phyloP scores from a whole-genome alignment of 2,329 filamentous ascomycete genomes.

The Clathrospora elynae region DNA sequence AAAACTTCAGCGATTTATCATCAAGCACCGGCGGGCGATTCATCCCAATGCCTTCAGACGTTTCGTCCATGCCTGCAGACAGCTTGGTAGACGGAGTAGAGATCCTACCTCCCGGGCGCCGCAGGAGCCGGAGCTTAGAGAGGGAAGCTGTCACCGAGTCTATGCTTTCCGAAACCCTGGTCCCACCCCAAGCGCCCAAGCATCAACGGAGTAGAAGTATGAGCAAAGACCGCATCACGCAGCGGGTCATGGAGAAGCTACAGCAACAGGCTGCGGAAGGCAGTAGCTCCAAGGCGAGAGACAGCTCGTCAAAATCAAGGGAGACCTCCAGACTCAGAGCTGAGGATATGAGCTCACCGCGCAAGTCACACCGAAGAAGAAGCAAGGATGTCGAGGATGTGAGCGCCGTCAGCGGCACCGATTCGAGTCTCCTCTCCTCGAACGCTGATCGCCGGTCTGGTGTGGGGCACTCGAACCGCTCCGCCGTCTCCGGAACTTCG shows the following conservation, averaged over 20 bases:
- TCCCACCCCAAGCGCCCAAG: slow-evolving; percentile 63
- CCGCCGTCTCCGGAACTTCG: slow-evolving; percentile 60
- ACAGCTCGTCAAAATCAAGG: slow-evolving; percentile 17
- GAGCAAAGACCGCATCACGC: slow-evolving; percentile 69
- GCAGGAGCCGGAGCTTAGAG: slow-evolving; percentile 58
- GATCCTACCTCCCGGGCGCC: slow-evolving; percentile 53
- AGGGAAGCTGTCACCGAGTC: slow-evolving; percentile 43
- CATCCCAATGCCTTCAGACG: slow-evolving; percentile 74
- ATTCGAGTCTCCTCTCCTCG: slow-evolving; percentile 67
- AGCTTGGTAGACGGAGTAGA: slow-evolving; percentile 66
- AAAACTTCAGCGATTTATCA: slow-evolving; percentile 71
- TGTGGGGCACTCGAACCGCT: slow-evolving; percentile 64
- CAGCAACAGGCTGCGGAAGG: slow-evolving; percentile 55
- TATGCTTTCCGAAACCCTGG: slow-evolving; percentile 26
- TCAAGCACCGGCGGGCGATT: slow-evolving; percentile 65
- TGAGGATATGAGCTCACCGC: slow-evolving; percentile 38
- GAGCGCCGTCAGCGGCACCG: slow-evolving; percentile 54
- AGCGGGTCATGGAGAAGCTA: slow-evolving; percentile 72
- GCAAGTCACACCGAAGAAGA: slow-evolving; percentile 46
- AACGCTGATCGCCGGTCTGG: slow-evolving; percentile 61
- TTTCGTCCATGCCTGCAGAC: slow-evolving; percentile 80
- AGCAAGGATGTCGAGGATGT: slow-evolving; percentile 55
- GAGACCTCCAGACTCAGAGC: slow-evolving; percentile 27
- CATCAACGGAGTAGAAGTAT: slow-evolving; percentile 65
- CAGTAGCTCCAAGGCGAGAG: slow-evolving; percentile 39